Evolutionary conservation across 768 basidiomycete genomes (phyloP).

Genomic region (Podaxis rugospora): DNA sequence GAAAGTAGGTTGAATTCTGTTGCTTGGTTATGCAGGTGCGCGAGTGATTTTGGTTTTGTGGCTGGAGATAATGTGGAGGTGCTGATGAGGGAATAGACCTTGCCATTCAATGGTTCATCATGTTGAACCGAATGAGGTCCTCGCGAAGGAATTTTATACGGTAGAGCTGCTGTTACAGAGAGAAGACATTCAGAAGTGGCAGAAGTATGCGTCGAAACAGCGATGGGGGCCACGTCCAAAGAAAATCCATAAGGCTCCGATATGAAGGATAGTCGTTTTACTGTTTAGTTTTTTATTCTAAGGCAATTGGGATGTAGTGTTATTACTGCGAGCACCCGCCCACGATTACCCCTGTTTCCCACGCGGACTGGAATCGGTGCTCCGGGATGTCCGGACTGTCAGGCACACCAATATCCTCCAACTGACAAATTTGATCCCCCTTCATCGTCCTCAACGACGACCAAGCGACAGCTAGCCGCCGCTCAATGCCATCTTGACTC

Average conservation of each 20-base stretch:
- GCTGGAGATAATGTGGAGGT: neutral
- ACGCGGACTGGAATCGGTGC: neutral
- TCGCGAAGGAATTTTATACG: slow-evolving; percentile 47
- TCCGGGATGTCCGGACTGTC: neutral
- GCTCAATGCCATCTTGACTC: neutral
- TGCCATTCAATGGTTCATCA: slow-evolving; percentile 2
- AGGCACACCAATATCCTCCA: neutral
- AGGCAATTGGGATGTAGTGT: too few relatives aligned
- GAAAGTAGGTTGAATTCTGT: slow-evolving; percentile 50
- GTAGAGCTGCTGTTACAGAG: slow-evolving; percentile 43
- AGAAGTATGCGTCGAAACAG: slow-evolving; percentile 47
- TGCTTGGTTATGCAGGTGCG: slow-evolving; percentile 55
- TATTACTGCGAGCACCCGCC: too few relatives aligned
- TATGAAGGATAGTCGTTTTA: neutral
- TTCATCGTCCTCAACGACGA: neutral
- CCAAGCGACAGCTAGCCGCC: neutral
- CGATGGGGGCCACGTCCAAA: slow-evolving; percentile 17
- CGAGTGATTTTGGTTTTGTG: slow-evolving; percentile 8
- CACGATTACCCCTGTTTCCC: neutral
- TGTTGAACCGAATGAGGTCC: slow-evolving; percentile 37
- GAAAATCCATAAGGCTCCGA: neutral
- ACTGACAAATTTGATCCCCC: neutral
- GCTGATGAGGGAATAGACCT: neutral
- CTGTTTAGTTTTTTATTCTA: neutral
- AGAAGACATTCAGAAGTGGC: slow-evolving; percentile 56